These are phyloP conservation scores for Filobasidium wieringae DNA, from an alignment of 768 basidiomycete genomes.

Conservation along the genomic window DNA sequence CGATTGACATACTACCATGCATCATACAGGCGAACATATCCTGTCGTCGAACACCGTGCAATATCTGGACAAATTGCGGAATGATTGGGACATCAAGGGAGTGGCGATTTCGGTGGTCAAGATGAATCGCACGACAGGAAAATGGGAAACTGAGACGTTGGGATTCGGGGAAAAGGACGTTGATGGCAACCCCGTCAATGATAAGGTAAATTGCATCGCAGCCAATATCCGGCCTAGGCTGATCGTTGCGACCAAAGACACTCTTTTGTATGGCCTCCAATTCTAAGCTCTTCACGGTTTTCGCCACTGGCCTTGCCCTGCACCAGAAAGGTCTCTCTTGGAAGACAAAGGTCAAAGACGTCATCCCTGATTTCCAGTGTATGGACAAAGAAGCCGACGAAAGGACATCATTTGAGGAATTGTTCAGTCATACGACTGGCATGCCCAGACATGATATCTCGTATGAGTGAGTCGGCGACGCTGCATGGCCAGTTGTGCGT, in stretches of 20 bases:
- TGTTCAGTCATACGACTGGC: conserved; percentile 26
- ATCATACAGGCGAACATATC: too few relatives aligned
- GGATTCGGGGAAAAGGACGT: background rate
- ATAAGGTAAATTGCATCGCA: conserved; percentile 2
- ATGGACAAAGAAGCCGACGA: conserved; percentile 25
- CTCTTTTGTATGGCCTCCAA: conserved; percentile 31
- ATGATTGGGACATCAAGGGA: background rate
- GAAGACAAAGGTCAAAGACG: conserved; percentile 27
- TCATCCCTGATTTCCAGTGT: conserved; percentile 25
- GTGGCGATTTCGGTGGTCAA: background rate
- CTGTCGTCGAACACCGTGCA: too few relatives aligned
- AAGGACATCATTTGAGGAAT: conserved; percentile 23
- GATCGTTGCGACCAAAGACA: conserved; percentile 15
- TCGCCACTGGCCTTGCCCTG: conserved; percentile 24
- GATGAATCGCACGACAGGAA: background rate
- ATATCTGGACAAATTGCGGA: background rate
- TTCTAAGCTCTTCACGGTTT: conserved; percentile 29
- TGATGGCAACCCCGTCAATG: background rate
- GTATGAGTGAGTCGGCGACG: conserved; percentile 13
- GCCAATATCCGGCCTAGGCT: too few relatives aligned
- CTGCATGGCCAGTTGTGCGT: too few relatives aligned
- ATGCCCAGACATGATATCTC: conserved; percentile 25
- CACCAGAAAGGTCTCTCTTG: conserved; percentile 16
- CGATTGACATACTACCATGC: too few relatives aligned
- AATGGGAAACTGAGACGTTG: conserved; percentile 3